phyloP scores from a whole-genome alignment of 495 filamentous ascomycete genomes.

The Trichoderma orchidacearum region DNA sequence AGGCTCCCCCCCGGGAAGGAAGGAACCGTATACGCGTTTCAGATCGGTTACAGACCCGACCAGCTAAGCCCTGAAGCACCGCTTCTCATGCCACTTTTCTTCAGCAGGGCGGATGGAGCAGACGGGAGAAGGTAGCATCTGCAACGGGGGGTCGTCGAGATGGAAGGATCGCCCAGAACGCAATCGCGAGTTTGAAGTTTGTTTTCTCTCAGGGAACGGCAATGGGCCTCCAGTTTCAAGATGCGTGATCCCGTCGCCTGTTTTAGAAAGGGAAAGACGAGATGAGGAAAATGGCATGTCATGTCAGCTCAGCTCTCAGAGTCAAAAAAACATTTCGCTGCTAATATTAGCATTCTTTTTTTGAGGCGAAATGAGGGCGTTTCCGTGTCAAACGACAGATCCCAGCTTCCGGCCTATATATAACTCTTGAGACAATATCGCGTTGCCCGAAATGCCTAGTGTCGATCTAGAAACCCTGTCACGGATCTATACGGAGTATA shows the following conservation, averaged over 20 bases:
- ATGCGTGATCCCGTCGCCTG: too few relatives aligned
- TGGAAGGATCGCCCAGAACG: background rate
- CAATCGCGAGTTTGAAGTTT: background rate
- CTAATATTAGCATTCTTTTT: background rate
- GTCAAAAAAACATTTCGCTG: background rate
- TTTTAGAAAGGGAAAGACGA: too few relatives aligned
- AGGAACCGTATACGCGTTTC: background rate
- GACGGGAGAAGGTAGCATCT: too few relatives aligned
- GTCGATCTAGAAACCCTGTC: background rate
- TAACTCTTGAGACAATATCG: background rate
- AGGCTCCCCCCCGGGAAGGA: too few relatives aligned
- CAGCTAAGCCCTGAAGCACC: background rate
- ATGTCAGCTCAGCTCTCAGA: background rate
- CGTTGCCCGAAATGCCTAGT: background rate
- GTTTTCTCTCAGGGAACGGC: too few relatives aligned
- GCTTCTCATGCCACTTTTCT: background rate
- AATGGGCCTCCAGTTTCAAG: too few relatives aligned
- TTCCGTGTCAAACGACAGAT: background rate
- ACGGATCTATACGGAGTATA: slow-evolving; percentile 1
- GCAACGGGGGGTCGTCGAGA: too few relatives aligned
- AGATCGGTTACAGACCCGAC: background rate
- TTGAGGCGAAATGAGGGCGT: background rate
- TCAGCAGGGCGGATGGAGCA: too few relatives aligned
- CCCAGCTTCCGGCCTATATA: background rate
- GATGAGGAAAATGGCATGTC: too few relatives aligned